A percentile compares a stretch with the other conserved stretches of the same genome.
phyloP scores from a whole-genome alignment of 768 basidiomycete genomes.

The Leccinum imitatum region DNA sequence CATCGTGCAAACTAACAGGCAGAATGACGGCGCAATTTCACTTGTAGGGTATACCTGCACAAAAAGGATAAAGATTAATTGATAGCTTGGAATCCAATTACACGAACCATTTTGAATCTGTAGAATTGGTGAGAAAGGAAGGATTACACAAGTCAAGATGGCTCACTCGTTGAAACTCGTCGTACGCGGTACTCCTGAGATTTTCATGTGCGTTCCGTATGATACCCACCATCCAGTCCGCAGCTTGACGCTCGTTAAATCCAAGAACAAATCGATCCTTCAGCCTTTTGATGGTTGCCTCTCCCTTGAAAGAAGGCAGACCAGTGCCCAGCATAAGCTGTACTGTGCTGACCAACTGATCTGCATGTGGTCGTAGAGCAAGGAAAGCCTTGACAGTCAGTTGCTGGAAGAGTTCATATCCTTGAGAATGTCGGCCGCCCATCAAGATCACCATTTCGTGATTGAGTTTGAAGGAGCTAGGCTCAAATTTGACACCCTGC shows the following conservation, averaged over 20 bases:
- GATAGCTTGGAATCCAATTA: neutral
- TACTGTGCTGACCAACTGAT: slow-evolving; percentile 85
- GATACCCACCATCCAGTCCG: slow-evolving; percentile 88
- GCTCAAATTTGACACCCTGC: slow-evolving; percentile 98
- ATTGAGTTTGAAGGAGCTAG: slow-evolving; percentile 95
- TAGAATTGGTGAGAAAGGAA: slow-evolving; percentile 7
- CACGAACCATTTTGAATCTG: slow-evolving; percentile 50
- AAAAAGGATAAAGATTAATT: slow-evolving; percentile 2
- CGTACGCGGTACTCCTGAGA: slow-evolving; percentile 88
- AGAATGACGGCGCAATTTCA: slow-evolving; percentile 6
- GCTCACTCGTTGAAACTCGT: slow-evolving; percentile 89
- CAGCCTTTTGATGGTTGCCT: slow-evolving; percentile 83
- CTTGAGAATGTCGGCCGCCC: slow-evolving; percentile 93
- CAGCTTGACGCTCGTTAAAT: slow-evolving; percentile 85
- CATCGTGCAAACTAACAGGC: neutral
- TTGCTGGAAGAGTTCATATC: slow-evolving; percentile 91
- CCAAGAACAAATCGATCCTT: slow-evolving; percentile 83
- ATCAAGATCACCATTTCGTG: slow-evolving; percentile 98
- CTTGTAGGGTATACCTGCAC: slow-evolving; percentile 32
- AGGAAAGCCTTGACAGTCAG: slow-evolving; percentile 96
- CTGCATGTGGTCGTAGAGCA: slow-evolving; percentile 90
- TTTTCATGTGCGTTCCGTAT: slow-evolving; percentile 96
- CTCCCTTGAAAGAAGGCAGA: slow-evolving; percentile 96
- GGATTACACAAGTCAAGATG: neutral
- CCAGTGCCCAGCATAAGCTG: slow-evolving; percentile 94